A percentile compares a stretch with the other conserved stretches of the same genome.
Conservation (phyloP, 306 rosid species). For the Mucuna pruriens region DNA sequence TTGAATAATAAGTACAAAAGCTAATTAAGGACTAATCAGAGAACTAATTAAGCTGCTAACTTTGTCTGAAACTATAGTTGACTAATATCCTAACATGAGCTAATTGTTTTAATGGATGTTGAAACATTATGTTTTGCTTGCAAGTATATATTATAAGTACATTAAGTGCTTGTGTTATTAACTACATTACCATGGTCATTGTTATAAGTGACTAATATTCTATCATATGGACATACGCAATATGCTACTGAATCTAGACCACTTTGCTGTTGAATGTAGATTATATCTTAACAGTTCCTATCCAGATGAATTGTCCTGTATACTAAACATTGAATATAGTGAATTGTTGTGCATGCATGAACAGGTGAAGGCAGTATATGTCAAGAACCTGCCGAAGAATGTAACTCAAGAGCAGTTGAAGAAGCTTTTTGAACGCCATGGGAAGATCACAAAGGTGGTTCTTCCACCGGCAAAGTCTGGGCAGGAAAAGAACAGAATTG, state of each 20-base stretch:
- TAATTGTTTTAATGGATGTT: neutral
- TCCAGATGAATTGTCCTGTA: conserved; percentile 32
- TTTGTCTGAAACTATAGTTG: neutral
- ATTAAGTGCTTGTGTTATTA: neutral
- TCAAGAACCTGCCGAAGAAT: conserved; percentile 85
- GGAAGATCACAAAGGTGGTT: conserved; percentile 95
- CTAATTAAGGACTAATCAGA: neutral
- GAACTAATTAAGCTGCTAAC: neutral
- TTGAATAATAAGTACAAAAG: neutral
- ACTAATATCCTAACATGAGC: neutral
- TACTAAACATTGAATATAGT: conserved; percentile 6
- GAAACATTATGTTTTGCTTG: neutral
- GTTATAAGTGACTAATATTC: conserved; percentile 11
- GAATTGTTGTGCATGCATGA: conserved; percentile 26
- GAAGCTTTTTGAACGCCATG: conserved; percentile 91
- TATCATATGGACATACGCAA: neutral
- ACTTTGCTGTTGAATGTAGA: conserved; percentile 4
- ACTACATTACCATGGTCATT: neutral
- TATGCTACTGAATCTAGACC: neutral
- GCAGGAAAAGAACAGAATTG: conserved; percentile 88
- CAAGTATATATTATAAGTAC: neutral
- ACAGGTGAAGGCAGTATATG: conserved; percentile 95
- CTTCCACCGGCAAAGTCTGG: conserved; percentile 92
- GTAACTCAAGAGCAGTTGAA: conserved; percentile 92
- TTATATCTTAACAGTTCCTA: conserved; percentile 6